Percentiles rank a stretch among this genome's conserved stretches.
phyloP scores from a whole-genome alignment of 148 eudicot species.

The Heliamphora exappendiculata region DNA sequence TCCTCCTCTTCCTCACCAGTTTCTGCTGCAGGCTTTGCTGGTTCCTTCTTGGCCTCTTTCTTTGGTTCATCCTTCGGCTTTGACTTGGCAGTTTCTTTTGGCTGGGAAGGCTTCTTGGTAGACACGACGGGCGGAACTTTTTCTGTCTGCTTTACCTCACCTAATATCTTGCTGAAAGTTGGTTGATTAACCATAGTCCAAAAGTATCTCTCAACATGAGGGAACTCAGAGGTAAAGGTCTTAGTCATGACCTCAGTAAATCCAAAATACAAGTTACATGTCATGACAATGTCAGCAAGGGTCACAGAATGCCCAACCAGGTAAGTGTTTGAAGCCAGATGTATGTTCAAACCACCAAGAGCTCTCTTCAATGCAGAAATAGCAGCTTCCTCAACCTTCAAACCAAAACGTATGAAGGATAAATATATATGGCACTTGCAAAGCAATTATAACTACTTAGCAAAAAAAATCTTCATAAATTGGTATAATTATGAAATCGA shows the following conservation, averaged over 20 bases:
- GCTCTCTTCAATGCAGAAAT: conserved; percentile 48
- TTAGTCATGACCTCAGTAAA: conserved; percentile 32
- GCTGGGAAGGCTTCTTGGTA: conserved; percentile 34
- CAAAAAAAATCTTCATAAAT: no score
- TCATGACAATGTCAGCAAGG: conserved; percentile 48
- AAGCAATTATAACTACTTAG: no score
- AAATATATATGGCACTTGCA: no score
- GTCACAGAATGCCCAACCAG: conserved; percentile 55
- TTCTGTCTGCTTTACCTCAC: conserved; percentile 17
- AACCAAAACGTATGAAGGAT: background rate
- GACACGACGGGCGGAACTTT: conserved; percentile 31
- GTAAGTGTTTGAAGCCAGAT: conserved; percentile 44
- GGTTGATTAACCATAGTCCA: conserved; percentile 52
- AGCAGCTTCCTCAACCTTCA: conserved; percentile 52
- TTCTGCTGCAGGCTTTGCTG: conserved; percentile 36
- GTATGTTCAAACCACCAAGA: conserved; percentile 42
- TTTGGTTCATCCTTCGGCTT: conserved; percentile 47
- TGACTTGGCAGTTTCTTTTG: conserved; percentile 30
- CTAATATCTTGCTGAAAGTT: conserved; percentile 10
- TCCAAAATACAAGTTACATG: conserved; percentile 39
- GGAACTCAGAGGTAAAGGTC: conserved; percentile 50
- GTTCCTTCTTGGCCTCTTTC: conserved; percentile 38
- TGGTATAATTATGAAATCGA: no score
- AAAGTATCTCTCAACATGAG: conserved; percentile 31
- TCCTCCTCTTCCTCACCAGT: conserved; percentile 15